These are phyloP conservation scores for Fusarium pininemorale DNA, from an alignment of 2,329 filamentous ascomycete species.

Conservation along the genomic window DNA sequence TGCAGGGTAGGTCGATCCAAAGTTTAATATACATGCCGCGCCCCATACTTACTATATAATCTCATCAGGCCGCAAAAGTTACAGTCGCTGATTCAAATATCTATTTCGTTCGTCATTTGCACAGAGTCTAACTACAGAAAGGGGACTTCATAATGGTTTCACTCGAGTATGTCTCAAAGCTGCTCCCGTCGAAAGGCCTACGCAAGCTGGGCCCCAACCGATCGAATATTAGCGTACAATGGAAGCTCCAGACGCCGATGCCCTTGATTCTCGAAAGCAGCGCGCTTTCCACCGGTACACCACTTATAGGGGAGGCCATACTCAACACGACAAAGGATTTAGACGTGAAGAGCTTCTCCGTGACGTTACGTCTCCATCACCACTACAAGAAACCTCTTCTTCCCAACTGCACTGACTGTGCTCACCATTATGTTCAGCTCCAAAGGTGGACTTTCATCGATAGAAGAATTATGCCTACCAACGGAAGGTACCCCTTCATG, in stretches of 20 bases:
- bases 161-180: not conserved
- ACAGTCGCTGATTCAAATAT: not conserved
- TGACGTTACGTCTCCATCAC: not conserved
- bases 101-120: not conserved
- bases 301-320: not conserved
- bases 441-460: not conserved
- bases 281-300: not conserved
- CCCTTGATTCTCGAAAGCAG: not conserved
- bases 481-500: not conserved
- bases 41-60: not conserved
- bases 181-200: not conserved
- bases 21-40: rapidly evolving
- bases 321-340: not conserved
- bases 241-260: not conserved
- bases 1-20: not conserved
- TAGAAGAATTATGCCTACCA: rapidly evolving
- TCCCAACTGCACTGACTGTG: not conserved
- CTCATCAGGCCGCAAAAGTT: not conserved
- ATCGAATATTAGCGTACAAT: not conserved
- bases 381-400: not conserved
- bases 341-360: not conserved
- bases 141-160: rapidly evolving
- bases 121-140: not conserved
- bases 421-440: not conserved
- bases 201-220: not conserved